Evolutionary conservation across 495 filamentous ascomycete genomes (phyloP), one percentile per base, ranked within the genome.

Genomic region (Penicillium desertorum): DNA sequence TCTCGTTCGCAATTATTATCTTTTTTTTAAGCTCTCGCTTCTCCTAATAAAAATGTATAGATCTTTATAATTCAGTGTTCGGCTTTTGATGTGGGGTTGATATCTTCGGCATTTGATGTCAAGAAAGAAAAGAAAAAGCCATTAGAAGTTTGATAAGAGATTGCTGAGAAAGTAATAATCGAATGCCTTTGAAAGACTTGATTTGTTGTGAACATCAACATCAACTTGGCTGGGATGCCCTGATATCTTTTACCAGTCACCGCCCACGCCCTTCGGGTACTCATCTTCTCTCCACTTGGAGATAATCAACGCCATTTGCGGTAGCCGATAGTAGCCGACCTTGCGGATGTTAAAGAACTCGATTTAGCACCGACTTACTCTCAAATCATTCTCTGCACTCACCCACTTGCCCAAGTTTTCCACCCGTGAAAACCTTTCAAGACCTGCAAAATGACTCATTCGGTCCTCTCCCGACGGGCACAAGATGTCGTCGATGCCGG

Each of bases 401-500:
- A 14, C 14, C 12, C 7, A 17, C 2, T n/a, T 37, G 16, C 14
- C 16, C 34, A n/a, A 14, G 34, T 37, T n/a, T 37, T 39, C 36
- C n/a, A n/a, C 16, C 5, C 9, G 45, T 34, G 45, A 48, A 48
- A 46, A 48, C 14, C 9, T 14, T 48, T 17, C 8, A 9, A 4
- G 11, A 29, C 23, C 12, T 14, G 9, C 44, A 54, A 58, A 9
- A 62, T 62, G 60, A 41, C 55, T 14, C 43, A 58, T 2, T 44
- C 45, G 14, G 20, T 44, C 0, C 57, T 71, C 30, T 70, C 66
- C 10, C 34, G 51, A 4, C 57, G 71, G 6, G 69, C 70, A 6
- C 63, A 63, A 36, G 20, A 45, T 30, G 63, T 56, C 32, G 30
- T 57, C 10, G 27, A 30, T 19, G 42, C 47, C 9, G 57, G 45